Percentiles rank a stretch among this genome's conserved stretches.
Conservation (phyloP, 2,329 filamentous ascomycete species). For the Orbilia blumenaviensis region DNA sequence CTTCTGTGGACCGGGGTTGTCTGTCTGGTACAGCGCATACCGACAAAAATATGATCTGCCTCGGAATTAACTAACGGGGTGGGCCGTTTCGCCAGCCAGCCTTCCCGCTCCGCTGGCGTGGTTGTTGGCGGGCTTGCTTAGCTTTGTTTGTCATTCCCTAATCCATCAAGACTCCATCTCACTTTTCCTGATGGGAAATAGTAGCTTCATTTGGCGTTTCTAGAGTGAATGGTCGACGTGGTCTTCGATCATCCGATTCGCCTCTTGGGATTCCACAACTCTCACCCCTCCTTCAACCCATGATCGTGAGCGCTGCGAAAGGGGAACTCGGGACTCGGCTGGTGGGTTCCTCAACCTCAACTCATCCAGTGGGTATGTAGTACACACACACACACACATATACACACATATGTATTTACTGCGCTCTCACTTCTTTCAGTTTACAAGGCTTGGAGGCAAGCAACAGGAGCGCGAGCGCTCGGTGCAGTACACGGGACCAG, state of each 20-base stretch:
- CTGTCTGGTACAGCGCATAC: slow-evolving; percentile 38
- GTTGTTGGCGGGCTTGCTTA: slow-evolving; percentile 8
- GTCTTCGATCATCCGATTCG: slow-evolving; percentile 39
- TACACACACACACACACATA: too few relatives aligned
- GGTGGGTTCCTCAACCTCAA: not conserved
- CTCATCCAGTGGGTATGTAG: too few relatives aligned
- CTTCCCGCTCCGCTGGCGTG: slow-evolving; percentile 22
- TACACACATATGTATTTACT: too few relatives aligned
- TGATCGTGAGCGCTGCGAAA: slow-evolving; percentile 17
- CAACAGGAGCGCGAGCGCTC: not conserved
- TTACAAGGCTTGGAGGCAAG: not conserved
- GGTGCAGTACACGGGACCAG: slow-evolving; percentile 1
- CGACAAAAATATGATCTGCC: slow-evolving; percentile 16
- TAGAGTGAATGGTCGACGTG: slow-evolving; percentile 46
- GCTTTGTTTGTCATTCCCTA: slow-evolving; percentile 14
- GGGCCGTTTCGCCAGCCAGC: slow-evolving; percentile 39
- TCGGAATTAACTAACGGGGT: slow-evolving; percentile 39
- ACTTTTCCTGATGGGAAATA: slow-evolving; percentile 39
- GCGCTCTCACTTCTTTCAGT: not conserved
- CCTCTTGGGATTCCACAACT: not conserved
- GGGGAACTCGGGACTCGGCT: slow-evolving; percentile 32
- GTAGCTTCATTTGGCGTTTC: slow-evolving; percentile 31
- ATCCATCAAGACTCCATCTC: slow-evolving; percentile 3
- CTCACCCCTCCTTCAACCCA: not conserved
- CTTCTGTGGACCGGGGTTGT: not conserved